Evolutionary conservation across 192 early-diverging fungal genomes (phyloP).

Genomic region (Radiomyces spectabilis): DNA sequence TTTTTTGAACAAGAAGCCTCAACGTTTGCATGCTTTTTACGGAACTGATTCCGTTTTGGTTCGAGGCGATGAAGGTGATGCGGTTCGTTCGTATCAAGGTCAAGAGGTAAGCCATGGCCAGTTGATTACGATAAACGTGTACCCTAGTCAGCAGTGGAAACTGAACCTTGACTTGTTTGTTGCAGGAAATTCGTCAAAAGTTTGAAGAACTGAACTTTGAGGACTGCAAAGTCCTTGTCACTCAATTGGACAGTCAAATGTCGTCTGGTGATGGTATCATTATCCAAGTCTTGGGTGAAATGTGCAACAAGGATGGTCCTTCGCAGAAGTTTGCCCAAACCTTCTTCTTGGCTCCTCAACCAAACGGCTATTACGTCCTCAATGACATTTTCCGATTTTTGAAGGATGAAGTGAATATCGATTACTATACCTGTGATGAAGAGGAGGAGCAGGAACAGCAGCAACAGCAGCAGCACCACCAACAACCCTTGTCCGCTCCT

Average conservation of each 20-base stretch:
- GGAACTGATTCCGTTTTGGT: conserved; percentile 75
- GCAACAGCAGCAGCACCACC: conserved; percentile 12
- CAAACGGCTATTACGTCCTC: conserved; percentile 85
- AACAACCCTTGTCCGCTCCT: not conserved
- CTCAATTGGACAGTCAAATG: conserved; percentile 77
- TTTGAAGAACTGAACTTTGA: conserved; percentile 73
- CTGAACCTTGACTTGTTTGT: not conserved
- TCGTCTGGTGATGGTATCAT: conserved; percentile 74
- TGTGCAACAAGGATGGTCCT: conserved; percentile 75
- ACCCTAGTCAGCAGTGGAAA: not conserved
- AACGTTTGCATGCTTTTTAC: conserved; percentile 81
- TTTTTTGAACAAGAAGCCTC: conserved; percentile 78
- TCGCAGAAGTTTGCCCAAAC: conserved; percentile 88
- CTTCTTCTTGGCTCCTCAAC: conserved; percentile 85
- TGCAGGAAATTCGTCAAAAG: conserved; percentile 73
- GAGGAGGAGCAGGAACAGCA: conserved; percentile 34
- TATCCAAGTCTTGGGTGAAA: conserved; percentile 87
- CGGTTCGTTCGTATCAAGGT: conserved; percentile 54
- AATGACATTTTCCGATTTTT: conserved; percentile 94
- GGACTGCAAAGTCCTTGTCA: conserved; percentile 81
- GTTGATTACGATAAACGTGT: not conserved
- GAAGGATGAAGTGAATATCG: conserved; percentile 65
- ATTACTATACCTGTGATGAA: conserved; percentile 29
- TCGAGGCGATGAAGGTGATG: conserved; percentile 79
- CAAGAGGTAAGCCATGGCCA: conserved; percentile 50